Conservation (phyloP, 2,329 filamentous ascomycete genomes). For the Aspergillus pseudotamarii region DNA sequence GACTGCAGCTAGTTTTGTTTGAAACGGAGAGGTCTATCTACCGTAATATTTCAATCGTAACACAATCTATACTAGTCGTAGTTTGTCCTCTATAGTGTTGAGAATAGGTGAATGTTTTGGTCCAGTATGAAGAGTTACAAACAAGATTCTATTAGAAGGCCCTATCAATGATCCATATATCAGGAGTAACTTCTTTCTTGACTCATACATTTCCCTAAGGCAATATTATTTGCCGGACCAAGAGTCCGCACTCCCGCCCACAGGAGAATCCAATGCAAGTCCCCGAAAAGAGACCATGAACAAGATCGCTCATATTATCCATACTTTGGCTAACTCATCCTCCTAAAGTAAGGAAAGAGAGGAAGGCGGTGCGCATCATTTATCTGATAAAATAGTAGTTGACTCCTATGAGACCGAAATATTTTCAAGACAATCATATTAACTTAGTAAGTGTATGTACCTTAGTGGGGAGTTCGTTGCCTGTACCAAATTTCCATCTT, state of each 20-base stretch:
- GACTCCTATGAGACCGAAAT: too few species aligned
- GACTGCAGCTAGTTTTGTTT: neutral
- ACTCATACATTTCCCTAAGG: neutral
- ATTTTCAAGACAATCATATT: too few species aligned
- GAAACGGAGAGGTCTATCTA: neutral
- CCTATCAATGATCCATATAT: neutral
- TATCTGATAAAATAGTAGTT: neutral
- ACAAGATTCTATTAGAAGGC: neutral
- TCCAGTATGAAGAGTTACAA: neutral
- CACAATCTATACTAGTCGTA: too few species aligned
- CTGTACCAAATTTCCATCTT: neutral
- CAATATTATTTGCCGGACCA: neutral
- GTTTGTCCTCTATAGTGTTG: too few species aligned
- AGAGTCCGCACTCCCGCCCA: neutral
- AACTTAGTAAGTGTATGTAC: too few species aligned
- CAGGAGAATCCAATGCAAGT: neutral
- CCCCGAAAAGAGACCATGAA: neutral
- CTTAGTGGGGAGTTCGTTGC: neutral
- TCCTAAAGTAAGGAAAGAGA: neutral
- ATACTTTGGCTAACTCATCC: neutral
- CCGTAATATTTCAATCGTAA: neutral
- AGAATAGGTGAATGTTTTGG: too few species aligned
- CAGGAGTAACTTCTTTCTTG: neutral
- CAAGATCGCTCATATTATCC: neutral
- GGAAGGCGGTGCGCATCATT: neutral